Percentiles rank a stretch among this genome's conserved stretches.
phyloP scores from a whole-genome alignment of 2,329 filamentous ascomycete genomes.

The Zymoseptoria tritici region DNA sequence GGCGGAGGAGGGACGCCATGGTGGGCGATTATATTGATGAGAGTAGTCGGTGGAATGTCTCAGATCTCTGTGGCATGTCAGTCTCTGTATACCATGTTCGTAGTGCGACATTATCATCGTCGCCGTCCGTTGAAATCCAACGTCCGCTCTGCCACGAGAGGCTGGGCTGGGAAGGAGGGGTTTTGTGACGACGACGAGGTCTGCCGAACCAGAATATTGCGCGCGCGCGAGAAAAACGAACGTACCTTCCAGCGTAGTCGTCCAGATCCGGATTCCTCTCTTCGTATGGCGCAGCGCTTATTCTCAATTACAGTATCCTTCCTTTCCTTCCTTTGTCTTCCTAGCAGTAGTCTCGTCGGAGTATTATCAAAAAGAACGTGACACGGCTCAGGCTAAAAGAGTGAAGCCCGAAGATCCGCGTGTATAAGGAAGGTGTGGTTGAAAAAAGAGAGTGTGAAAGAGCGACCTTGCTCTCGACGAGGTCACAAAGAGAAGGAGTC shows the following conservation, averaged over 20 bases:
- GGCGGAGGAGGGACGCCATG: neutral
- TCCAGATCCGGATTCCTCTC: neutral
- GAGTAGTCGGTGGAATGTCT: neutral
- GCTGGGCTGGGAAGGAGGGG: neutral
- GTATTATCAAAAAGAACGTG: neutral
- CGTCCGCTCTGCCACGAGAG: conserved; percentile 59
- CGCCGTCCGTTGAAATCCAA: conserved; percentile 4
- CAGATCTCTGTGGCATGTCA: neutral
- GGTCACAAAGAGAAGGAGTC: neutral
- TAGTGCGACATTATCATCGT: neutral
- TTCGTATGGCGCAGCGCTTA: neutral
- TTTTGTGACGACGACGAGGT: neutral
- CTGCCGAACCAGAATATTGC: neutral
- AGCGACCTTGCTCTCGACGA: no score
- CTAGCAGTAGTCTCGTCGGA: neutral
- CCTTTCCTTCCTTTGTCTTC: no score
- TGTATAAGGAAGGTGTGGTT: neutral
- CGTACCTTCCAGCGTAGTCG: neutral
- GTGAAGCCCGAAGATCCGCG: neutral
- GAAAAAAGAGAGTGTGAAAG: neutral
- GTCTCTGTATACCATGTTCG: neutral
- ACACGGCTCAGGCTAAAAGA: neutral
- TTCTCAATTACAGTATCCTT: neutral
- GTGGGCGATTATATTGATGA: neutral
- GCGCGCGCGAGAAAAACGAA: conserved; percentile 45